Conservation (phyloP, 176 grass and related monocot species). For the Paspalum vaginatum region DNA sequence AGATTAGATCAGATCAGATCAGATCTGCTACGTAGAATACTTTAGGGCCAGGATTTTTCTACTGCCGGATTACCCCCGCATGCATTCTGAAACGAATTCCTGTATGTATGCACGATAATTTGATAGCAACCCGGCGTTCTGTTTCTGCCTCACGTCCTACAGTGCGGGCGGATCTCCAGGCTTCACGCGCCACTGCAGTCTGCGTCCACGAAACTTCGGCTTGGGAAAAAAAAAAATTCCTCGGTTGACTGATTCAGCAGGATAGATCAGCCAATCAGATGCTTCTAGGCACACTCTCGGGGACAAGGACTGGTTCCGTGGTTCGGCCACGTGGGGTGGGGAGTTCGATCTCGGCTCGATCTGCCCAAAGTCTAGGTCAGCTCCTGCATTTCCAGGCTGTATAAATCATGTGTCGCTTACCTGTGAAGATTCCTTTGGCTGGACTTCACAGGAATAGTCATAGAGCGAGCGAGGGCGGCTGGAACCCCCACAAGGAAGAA, state of each 20-base stretch:
- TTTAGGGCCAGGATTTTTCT: too few species aligned
- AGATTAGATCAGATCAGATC: too few species aligned
- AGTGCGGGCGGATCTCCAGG: not conserved
- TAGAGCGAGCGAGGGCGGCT: not conserved
- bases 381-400: not conserved
- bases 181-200: not conserved
- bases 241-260: not conserved
- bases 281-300: not conserved
- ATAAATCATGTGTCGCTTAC: not conserved
- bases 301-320: not conserved
- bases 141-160: too few species aligned
- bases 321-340: not conserved
- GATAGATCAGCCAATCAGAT: not conserved
- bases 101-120: not conserved
- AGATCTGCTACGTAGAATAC: too few species aligned
- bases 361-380: not conserved
- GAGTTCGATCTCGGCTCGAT: not conserved
- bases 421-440: not conserved
- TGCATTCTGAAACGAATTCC: not conserved
- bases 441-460: not conserved
- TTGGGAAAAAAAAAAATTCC: not conserved
- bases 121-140: too few species aligned
- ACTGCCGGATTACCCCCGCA: too few species aligned
- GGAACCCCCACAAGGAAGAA: too few species aligned
- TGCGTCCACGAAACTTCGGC: slow-evolving; percentile 6